Evolutionary conservation across 2,329 filamentous ascomycete genomes (phyloP), one percentile per base, ranked within the genome.

Genomic region (Shiraia bambusicola): DNA sequence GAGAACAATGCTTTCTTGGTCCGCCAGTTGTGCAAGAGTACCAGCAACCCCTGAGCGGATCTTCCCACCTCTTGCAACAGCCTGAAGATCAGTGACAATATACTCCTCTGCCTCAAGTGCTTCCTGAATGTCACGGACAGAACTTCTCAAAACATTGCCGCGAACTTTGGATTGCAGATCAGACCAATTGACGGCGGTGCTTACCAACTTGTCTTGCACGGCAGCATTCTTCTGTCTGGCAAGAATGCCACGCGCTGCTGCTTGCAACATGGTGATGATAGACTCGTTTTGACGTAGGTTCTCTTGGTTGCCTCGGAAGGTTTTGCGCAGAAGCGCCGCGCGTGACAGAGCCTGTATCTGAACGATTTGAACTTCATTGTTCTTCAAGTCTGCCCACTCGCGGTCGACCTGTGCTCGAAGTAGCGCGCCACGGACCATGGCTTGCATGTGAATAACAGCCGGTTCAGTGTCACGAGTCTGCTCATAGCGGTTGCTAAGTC

Each of bases 351-450:
- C 67, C 52, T 77, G 73, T 0, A 74, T 50, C 10, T 65, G 39
- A 6, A 49, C 50, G 17, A 63, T 51, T 6, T 78, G 48, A 74
- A 69, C 56, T 79, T 77, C 67, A 81, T 81, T 47, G 72, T 72
- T 50, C 28, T 62, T 61, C 9, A 63, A 38, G 26, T 65, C 63
- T 5, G 61, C 50, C 47, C 57, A 64, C 34, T 67, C 54, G 25
- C 62, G 62, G 37, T 72, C 65, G 45, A 86, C 69, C 34, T 72
- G 72, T 61, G 80, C 78, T 33, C 86, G 81, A 43, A 80, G 69
- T 49, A 89, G 70, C 52, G 82, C 84, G 17, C 86, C 87, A 57
- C 84, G 78, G 58, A 86, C 80, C 47, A 72, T 71, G 24, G 74
- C 70, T 45, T 82, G 78, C 11, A 82, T 61, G 19, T 67, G 56